A percentile compares a stretch with the other conserved stretches of the same genome.
phyloP scores from a whole-genome alignment of 306 rosid genomes.

The Vachellia pachyceras region DNA sequence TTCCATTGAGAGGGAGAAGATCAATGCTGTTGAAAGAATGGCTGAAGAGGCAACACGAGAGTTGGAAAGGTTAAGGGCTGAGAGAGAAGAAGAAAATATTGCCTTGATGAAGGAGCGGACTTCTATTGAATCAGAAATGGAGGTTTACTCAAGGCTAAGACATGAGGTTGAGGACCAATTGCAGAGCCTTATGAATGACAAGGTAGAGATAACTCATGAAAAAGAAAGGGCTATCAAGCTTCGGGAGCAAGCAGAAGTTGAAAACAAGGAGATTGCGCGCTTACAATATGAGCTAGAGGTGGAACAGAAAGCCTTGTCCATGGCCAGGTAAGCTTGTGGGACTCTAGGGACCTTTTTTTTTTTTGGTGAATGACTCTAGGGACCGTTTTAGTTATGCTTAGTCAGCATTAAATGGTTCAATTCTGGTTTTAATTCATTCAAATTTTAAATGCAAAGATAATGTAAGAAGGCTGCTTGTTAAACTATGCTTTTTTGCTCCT shows the following conservation, averaged over 20 bases:
- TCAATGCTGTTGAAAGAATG: slow-evolving; percentile 80
- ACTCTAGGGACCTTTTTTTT: slow-evolving; percentile 22
- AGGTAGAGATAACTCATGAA: slow-evolving; percentile 79
- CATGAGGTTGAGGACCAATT: slow-evolving; percentile 87
- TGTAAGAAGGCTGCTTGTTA: not conserved
- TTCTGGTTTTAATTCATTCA: slow-evolving; percentile 12
- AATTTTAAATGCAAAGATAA: slow-evolving; percentile 23
- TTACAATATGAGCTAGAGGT: slow-evolving; percentile 96
- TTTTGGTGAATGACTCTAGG: no score
- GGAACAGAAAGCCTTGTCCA: slow-evolving; percentile 92
- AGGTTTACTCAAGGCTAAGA: slow-evolving; percentile 75
- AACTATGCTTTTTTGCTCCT: not conserved
- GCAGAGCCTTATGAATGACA: slow-evolving; percentile 73
- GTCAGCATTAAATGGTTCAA: slow-evolving; percentile 23
- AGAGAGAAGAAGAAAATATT: slow-evolving; percentile 68
- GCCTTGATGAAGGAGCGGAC: slow-evolving; percentile 77
- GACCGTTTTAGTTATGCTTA: slow-evolving; percentile 28
- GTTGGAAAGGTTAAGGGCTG: slow-evolving; percentile 76
- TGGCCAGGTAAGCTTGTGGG: slow-evolving; percentile 84
- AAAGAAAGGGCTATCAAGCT: slow-evolving; percentile 82
- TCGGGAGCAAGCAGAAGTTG: slow-evolving; percentile 80
- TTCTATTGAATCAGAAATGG: slow-evolving; percentile 89
- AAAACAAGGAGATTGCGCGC: slow-evolving; percentile 80
- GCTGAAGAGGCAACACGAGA: slow-evolving; percentile 86
- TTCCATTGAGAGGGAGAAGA: slow-evolving; percentile 81